Conservation (phyloP, 1,284 basidiomycete species). For the Leccinum insigne region DNA sequence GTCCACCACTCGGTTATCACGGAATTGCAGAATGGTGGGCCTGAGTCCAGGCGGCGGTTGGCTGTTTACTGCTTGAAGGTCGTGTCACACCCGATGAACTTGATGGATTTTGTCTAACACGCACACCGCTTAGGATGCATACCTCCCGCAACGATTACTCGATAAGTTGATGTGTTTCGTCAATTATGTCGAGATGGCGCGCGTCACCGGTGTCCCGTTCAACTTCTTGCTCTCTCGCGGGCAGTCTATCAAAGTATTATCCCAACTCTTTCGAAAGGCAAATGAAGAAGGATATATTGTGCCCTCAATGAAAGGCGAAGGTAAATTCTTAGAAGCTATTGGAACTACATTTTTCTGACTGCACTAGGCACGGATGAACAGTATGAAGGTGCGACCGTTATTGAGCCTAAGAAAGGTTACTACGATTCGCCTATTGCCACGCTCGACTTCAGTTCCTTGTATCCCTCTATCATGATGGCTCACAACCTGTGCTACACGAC, state of each 20-base stretch:
- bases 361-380: slow-evolving; percentile 82
- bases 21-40: slow-evolving; percentile 92
- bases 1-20: slow-evolving; percentile 98
- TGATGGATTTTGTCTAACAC: slow-evolving; percentile 3
- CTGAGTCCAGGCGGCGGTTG: slow-evolving; percentile 85
- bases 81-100: slow-evolving; percentile 6
- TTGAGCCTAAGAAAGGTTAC: slow-evolving; percentile 92
- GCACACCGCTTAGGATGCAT: slow-evolving; percentile 73
- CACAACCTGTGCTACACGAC: slow-evolving; percentile 98
- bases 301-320: slow-evolving; percentile 83
- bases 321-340: slow-evolving; percentile 35
- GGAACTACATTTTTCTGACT: slow-evolving; percentile 2
- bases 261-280: slow-evolving; percentile 89
- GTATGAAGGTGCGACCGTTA: slow-evolving; percentile 97
- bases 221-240: slow-evolving; percentile 90
- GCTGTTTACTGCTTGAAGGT: slow-evolving; percentile 98
- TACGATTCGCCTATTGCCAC: slow-evolving; percentile 96
- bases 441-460: slow-evolving; percentile 95
- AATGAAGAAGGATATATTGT: slow-evolving; percentile 88
- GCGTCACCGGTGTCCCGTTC: slow-evolving; percentile 98
- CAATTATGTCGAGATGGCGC: slow-evolving; percentile 95
- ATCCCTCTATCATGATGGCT: slow-evolving; percentile 99
- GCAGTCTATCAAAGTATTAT: slow-evolving; percentile 96
- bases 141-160: slow-evolving; percentile 90
- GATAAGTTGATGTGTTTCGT: slow-evolving; percentile 98